Base-by-base conservation (phyloP, 768 basidiomycete genomes). In the Leccinum pellstonianum region DNA sequence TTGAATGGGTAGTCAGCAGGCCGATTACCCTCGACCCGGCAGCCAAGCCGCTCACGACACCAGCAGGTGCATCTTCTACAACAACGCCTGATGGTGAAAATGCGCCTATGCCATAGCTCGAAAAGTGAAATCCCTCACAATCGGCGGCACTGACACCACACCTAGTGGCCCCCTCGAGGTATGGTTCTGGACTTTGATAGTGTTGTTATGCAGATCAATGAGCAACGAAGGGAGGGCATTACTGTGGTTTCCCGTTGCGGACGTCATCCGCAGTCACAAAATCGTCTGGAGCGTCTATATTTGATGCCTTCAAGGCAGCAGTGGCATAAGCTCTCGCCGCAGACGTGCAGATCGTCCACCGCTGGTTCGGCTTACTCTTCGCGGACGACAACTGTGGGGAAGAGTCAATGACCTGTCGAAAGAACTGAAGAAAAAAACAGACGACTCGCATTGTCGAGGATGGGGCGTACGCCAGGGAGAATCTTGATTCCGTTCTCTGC, bases 11-110 rank as follows among this genome's bases (percentile, higher is more conserved):
- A 1, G 95, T 98, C 59, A 92, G 79, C 29, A 97, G 75, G 1
- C 85, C 96, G 52, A 98, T 78, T 0, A 92, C 93, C 69, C 82
- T 90, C 71, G 90, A 88, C 14, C 96, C 95, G 5, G 93, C 91
- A 0, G 87, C 83, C 49, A 83, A 77, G 11, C 94, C 94, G 60
- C 93, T 90, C 43, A 77, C 78, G 66, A 98, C 80, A 19, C 95
- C 95, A 15, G 85, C 85, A 1, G 94, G 94, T 3, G 95, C 92
- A 75, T 98, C 96, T 70, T 96, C 94, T 33, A 98, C 83, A 15
- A 97, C 95, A 51, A 96, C 78, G 65, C 88, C 90, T 87, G 25
- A 23, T 55, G 5, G 41, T 55, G 53, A 67, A 46, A 53, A 60
- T 68, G 35, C n/a, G 55, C 29, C 14, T 17, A 23, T 19, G 38